These are phyloP conservation scores for Chrysanthemum makinoi DNA, from an alignment of 129 eudicot species.

Conservation along the genomic window DNA sequence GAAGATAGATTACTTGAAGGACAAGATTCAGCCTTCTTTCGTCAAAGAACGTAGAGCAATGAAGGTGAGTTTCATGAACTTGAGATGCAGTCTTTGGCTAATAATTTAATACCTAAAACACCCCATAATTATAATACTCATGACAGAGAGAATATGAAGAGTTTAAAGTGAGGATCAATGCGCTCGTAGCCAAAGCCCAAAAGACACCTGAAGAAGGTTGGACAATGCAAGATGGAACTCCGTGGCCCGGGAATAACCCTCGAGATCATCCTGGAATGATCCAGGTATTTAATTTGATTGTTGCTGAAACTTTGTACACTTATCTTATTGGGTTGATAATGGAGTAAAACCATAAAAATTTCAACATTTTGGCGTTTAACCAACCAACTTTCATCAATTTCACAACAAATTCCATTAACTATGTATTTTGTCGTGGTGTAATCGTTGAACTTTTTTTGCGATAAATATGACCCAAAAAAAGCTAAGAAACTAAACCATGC, in stretches of 20 bases:
- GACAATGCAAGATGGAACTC: slow-evolving; percentile 92
- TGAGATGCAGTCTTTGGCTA: neutral
- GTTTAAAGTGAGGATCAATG: slow-evolving; percentile 72
- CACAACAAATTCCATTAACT: too few species aligned
- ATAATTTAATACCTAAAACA: neutral
- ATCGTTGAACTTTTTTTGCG: too few species aligned
- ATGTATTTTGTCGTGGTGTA: too few species aligned
- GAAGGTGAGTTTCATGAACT: slow-evolving; percentile 49
- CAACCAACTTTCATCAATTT: too few species aligned
- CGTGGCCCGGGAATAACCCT: slow-evolving; percentile 93
- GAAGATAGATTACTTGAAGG: slow-evolving; percentile 86
- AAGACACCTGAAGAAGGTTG: slow-evolving; percentile 94
- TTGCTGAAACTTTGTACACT: neutral
- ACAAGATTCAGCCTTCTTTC: slow-evolving; percentile 84
- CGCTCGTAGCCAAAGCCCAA: slow-evolving; percentile 73
- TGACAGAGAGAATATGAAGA: slow-evolving; percentile 82
- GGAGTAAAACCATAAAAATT: too few species aligned
- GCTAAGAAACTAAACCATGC: too few species aligned
- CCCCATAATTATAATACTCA: neutral
- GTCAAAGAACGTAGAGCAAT: slow-evolving; percentile 87
- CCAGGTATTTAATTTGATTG: slow-evolving; percentile 44
- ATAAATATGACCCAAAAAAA: too few species aligned
- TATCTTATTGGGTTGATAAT: too few species aligned
- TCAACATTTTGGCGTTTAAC: too few species aligned
- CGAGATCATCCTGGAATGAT: slow-evolving; percentile 96